phyloP scores from a whole-genome alignment of 2,329 filamentous ascomycete genomes.

The Fusarium acutatum region DNA sequence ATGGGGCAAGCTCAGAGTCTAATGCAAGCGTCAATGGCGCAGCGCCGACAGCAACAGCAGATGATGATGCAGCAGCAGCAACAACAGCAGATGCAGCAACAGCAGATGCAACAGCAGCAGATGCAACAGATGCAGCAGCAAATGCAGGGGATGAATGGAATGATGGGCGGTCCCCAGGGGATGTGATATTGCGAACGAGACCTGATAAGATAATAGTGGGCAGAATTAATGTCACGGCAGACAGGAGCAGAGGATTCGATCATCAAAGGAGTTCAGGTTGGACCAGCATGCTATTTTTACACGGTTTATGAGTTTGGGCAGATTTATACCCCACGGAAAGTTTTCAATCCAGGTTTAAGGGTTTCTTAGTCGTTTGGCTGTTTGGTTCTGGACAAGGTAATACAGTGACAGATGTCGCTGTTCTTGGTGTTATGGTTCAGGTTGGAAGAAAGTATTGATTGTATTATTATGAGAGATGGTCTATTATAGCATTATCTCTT shows the following conservation, averaged over 20 bases:
- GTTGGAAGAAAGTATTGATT: slow-evolving; percentile 7
- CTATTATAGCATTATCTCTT: not conserved
- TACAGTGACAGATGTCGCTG: slow-evolving; percentile 1
- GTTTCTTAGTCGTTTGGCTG: slow-evolving; percentile 8
- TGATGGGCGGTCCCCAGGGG: slow-evolving; percentile 61
- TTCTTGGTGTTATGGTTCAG: slow-evolving; percentile 30
- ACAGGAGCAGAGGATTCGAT: not conserved
- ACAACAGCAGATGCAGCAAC: slow-evolving; percentile 42
- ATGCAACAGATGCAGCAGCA: slow-evolving; percentile 39
- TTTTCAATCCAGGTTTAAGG: slow-evolving; percentile 35
- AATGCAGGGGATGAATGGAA: slow-evolving; percentile 49
- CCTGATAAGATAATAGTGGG: not conserved
- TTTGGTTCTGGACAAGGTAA: slow-evolving; percentile 24
- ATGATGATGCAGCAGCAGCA: slow-evolving; percentile 40
- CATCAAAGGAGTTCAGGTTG: slow-evolving; percentile 34
- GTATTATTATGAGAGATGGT: slow-evolving; percentile 7
- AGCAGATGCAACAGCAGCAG: slow-evolving; percentile 40
- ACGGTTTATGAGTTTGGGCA: slow-evolving; percentile 35
- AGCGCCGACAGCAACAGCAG: slow-evolving; percentile 47
- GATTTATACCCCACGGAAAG: slow-evolving; percentile 46
- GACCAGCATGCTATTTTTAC: slow-evolving; percentile 10
- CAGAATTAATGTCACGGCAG: slow-evolving; percentile 15
- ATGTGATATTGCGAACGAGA: slow-evolving; percentile 47
- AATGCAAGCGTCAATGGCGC: slow-evolving; percentile 46
- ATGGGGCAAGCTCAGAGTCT: slow-evolving; percentile 48